These are phyloP conservation scores for Fremontodendron californicum DNA, from an alignment of 345 rosid genomes.

Conservation along the genomic window DNA sequence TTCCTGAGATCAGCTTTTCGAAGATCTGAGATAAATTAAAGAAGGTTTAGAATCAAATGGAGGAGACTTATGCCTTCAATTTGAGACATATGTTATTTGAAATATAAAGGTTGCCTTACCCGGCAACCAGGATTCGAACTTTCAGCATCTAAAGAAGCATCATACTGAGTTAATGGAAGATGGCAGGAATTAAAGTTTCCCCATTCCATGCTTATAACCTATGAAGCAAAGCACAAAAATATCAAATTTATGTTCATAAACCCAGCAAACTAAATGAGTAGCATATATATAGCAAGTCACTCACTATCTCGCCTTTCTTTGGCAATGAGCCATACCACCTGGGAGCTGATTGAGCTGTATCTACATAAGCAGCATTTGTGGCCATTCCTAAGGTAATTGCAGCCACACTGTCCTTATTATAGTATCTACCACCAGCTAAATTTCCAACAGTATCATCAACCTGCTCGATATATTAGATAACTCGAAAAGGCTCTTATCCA, in stretches of 20 bases:
- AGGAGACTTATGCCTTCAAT: background rate
- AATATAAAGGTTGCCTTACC: conserved; percentile 26
- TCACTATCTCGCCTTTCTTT: conserved; percentile 43
- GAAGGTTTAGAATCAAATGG: background rate
- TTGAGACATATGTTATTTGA: background rate
- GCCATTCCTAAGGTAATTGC: conserved; percentile 53
- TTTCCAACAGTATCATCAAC: conserved; percentile 51
- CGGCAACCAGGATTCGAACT: conserved; percentile 41
- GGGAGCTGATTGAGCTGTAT: conserved; percentile 38
- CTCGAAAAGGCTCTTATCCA: no score
- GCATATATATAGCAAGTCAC: conserved; percentile 6
- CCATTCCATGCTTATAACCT: conserved; percentile 66
- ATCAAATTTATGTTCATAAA: background rate
- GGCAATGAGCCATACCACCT: conserved; percentile 31
- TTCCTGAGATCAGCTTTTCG: conserved; percentile 58
- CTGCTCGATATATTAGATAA: no score
- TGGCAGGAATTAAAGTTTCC: conserved; percentile 49
- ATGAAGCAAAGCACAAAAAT: conserved; percentile 5
- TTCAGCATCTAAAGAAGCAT: conserved; percentile 45
- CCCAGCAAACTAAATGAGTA: background rate
- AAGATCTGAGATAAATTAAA: conserved; percentile 37
- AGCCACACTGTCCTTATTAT: conserved; percentile 47
- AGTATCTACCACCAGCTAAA: conserved; percentile 62
- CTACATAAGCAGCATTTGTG: conserved; percentile 55
- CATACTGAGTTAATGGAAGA: conserved; percentile 57